Conservation (phyloP, 1,284 basidiomycete genomes). For the Trichosporon coremiiforme region DNA sequence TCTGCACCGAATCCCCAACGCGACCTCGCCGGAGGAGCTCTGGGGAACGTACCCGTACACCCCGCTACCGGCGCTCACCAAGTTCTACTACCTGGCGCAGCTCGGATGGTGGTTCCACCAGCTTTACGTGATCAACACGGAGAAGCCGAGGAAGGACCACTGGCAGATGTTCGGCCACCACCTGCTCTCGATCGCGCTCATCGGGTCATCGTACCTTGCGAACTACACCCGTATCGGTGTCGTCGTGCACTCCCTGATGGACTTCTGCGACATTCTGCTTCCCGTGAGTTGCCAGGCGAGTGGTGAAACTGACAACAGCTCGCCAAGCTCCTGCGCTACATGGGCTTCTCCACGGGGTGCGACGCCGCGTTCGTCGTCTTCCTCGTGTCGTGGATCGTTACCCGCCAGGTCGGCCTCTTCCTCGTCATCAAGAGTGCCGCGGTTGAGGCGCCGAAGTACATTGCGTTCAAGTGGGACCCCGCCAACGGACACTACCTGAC, state of each 20-base stretch:
- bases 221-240: constrained; percentile 87
- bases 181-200: constrained; percentile 79
- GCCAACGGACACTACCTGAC: constrained; percentile 65
- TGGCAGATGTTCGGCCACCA: constrained; percentile 96
- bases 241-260: constrained; percentile 87
- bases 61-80: constrained; percentile 74
- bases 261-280: constrained; percentile 86
- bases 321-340: constrained; percentile 92
- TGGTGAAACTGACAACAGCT: constrained; percentile 59
- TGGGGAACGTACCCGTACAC: constrained; percentile 84
- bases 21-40: constrained; percentile 68
- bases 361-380: constrained; percentile 80
- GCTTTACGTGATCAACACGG: constrained; percentile 88
- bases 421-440: constrained; percentile 67
- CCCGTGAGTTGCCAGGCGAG: constrained; percentile 65
- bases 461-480: constrained; percentile 66
- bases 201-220: constrained; percentile 74
- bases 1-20: constrained; percentile 70
- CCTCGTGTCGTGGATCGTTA: constrained; percentile 83
- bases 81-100: constrained; percentile 89
- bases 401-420: constrained; percentile 77
- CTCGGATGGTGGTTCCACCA: constrained; percentile 94
- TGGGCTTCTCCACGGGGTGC: constrained; percentile 67
- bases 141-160: constrained; percentile 88
- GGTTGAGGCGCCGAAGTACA: constrained; percentile 60